Conservation (phyloP, 2,329 filamentous ascomycete genomes). For the Westerdykella ornata region DNA sequence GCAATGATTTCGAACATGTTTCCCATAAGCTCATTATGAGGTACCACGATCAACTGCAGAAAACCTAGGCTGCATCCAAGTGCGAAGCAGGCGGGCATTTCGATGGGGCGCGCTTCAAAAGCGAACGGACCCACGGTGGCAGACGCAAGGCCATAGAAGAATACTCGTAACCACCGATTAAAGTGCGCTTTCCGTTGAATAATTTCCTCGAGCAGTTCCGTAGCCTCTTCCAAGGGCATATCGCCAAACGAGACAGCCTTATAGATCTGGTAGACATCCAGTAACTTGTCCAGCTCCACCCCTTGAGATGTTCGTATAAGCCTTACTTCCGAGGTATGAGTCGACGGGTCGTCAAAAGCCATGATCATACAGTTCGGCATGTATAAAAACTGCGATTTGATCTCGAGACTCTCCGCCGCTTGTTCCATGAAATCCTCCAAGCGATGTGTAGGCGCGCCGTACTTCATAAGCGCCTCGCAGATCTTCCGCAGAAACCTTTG, state of each 20-base stretch:
- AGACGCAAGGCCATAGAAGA: constrained; percentile 69
- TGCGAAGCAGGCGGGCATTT: constrained; percentile 69
- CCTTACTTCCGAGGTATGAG: constrained; percentile 75
- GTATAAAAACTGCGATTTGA: constrained; percentile 84
- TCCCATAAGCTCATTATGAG: constrained; percentile 62
- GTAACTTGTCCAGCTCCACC: constrained; percentile 65
- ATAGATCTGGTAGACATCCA: constrained; percentile 70
- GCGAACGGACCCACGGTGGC: constrained; percentile 72
- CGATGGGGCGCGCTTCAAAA: constrained; percentile 68
- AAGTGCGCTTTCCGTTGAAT: constrained; percentile 53
- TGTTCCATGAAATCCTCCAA: constrained; percentile 88
- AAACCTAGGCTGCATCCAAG: constrained; percentile 68
- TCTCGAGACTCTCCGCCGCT: constrained; percentile 81
- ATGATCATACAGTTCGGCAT: constrained; percentile 92
- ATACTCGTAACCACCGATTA: constrained; percentile 45
- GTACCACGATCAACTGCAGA: constrained; percentile 67
- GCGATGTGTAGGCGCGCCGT: constrained; percentile 83
- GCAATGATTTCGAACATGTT: constrained; percentile 48
- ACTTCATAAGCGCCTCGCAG: constrained; percentile 80
- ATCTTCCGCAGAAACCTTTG: constrained; percentile 80
- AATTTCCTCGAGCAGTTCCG: constrained; percentile 56
- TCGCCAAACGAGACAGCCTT: constrained; percentile 75
- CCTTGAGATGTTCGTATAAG: constrained; percentile 63
- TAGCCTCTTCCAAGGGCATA: constrained; percentile 66
- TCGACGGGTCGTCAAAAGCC: constrained; percentile 69